Evolutionary conservation across 2,329 filamentous ascomycete genomes (phyloP), one percentile per base, ranked within the genome.

Genomic region (Fusarium sp.): DNA sequence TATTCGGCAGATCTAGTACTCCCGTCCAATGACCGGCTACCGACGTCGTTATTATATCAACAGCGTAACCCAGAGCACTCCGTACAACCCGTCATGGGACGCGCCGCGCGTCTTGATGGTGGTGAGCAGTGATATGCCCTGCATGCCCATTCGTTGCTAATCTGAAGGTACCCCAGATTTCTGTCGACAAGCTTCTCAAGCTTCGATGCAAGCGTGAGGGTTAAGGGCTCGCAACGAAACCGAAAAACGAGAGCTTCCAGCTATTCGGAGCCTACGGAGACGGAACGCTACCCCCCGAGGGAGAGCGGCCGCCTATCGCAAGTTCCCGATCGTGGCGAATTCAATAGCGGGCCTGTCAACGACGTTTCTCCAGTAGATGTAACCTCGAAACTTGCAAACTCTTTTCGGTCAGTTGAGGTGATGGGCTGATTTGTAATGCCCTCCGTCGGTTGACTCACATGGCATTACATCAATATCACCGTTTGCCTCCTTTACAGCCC

Each of bases 281-380:
- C 9, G 28, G 28, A 28, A 28, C 28, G 11, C 28, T 31, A 31
- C 15, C 33, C 39, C 45, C 24, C 51, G 36, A 38, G 39, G 42
- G 34, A 50, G 17, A 28, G 39, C 24, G 55, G 61, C 49, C 53
- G 24, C 58, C 44, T 31, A 50, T 42, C 31, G 53, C 58, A 55
- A 70, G 58, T 50, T 64, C 53, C 66, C 50, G 38, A 38, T 53
- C 33, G 67, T 70, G 67, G 66, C 67, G 63, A 69, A 38, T 50
- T 58, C 46, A 9, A 56, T 44, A 63, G 33, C 42, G 33, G 36
- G 51, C n/a, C 36, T 51, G 34, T 20, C 18, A 18, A 34, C 10
- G 22, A 20, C 46, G 22, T 49, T 43, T 49, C 57, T 54, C 31
- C 43, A 40, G 36, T 20, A 65, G 48, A 54, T 52, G 24, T 45